Evolutionary conservation across 495 filamentous ascomycete genomes (phyloP).

Genomic region (Podospora pseudocomata): DNA sequence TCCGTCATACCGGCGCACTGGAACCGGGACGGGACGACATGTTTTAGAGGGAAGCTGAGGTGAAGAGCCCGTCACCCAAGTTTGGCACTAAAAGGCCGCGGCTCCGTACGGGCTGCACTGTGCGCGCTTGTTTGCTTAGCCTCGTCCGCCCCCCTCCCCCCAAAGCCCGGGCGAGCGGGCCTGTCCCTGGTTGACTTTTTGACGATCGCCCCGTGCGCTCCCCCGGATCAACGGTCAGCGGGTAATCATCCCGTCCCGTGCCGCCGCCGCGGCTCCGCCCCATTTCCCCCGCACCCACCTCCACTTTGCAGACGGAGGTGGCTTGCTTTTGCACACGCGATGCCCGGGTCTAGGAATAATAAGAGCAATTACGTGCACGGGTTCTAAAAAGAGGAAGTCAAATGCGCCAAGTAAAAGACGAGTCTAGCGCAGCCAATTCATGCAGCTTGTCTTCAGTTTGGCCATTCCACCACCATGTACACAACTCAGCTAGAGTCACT

Average conservation of each 20-base stretch:
- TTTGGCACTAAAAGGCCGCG: neutral
- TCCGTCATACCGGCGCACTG: neutral
- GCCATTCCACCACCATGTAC: no score
- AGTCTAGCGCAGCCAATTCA: neutral
- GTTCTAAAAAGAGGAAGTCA: neutral
- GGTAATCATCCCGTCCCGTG: neutral
- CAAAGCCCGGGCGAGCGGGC: neutral
- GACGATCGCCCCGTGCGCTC: neutral
- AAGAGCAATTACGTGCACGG: no score
- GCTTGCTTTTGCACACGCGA: neutral
- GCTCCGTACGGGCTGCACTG: neutral
- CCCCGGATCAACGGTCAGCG: neutral
- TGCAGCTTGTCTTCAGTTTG: neutral
- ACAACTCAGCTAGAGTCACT: no score
- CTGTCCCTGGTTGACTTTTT: neutral
- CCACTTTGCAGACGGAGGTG: neutral
- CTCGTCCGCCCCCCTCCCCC: neutral
- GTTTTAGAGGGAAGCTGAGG: neutral
- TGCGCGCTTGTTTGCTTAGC: neutral
- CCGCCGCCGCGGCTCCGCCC: neutral
- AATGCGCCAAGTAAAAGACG: no score
- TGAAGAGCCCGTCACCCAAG: no score
- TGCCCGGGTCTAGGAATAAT: neutral
- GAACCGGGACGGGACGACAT: neutral
- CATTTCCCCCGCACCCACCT: neutral